Evolutionary conservation across 495 filamentous ascomycete genomes (phyloP).

Genomic region (Platismatia glauca): DNA sequence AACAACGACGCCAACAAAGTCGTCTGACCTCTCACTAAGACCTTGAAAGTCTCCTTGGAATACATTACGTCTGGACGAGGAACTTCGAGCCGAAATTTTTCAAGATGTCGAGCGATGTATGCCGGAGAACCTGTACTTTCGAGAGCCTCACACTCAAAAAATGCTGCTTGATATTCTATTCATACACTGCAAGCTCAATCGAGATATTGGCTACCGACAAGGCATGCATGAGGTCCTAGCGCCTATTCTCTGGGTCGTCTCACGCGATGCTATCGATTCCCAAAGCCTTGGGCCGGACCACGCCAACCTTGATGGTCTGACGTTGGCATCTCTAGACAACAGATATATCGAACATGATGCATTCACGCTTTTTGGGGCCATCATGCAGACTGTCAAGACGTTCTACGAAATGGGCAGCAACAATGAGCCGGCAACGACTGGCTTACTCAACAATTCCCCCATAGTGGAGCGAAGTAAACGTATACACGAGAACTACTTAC

Average conservation of each 20-base stretch:
- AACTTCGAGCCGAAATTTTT: constrained; percentile 76
- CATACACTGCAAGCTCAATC: constrained; percentile 89
- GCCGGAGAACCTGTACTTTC: constrained; percentile 88
- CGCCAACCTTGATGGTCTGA: constrained; percentile 35
- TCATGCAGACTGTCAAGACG: constrained; percentile 78
- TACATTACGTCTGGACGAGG: constrained; percentile 71
- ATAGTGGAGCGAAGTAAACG: constrained; percentile 79
- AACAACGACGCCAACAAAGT: constrained; percentile 15
- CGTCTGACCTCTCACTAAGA: constrained; percentile 37
- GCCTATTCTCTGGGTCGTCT: constrained; percentile 80
- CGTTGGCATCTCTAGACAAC: constrained; percentile 59
- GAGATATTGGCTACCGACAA: constrained; percentile 80
- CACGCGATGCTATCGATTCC: constrained; percentile 64
- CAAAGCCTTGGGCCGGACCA: constrained; percentile 23
- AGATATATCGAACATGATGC: constrained; percentile 80
- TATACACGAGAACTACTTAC: constrained; percentile 74
- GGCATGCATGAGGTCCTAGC: constrained; percentile 96
- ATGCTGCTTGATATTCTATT: constrained; percentile 86
- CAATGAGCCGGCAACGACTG: constrained; percentile 17
- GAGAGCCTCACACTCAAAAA: constrained; percentile 63
- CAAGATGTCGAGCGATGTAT: constrained; percentile 92
- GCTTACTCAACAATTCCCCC: constrained; percentile 46
- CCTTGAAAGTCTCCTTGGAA: constrained; percentile 76
- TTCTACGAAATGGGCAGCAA: constrained; percentile 69
- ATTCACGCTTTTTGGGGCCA: constrained; percentile 69